These are phyloP conservation scores for Zymoseptoria brevis DNA, from an alignment of 2,329 filamentous ascomycete genomes.

Conservation along the genomic window DNA sequence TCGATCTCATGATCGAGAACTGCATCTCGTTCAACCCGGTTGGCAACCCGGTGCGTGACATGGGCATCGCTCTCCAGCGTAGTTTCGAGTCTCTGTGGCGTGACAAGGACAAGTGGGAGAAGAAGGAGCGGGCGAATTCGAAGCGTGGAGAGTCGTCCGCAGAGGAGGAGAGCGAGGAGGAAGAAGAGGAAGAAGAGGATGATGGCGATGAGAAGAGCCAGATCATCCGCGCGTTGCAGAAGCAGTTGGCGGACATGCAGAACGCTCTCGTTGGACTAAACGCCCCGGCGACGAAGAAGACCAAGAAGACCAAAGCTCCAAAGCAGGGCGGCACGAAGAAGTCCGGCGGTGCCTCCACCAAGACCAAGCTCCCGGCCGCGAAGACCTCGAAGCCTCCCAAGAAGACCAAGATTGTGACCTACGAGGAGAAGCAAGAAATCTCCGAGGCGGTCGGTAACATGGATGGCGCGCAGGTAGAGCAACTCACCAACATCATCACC, in stretches of 20 bases:
- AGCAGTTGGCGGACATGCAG: constrained; percentile 52
- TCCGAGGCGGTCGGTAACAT: constrained; percentile 53
- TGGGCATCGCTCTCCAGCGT: constrained; percentile 65
- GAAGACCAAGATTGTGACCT: constrained; percentile 60
- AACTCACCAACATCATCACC: constrained; percentile 84
- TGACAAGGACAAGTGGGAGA: constrained; percentile 73
- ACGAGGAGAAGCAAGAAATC: constrained; percentile 83
- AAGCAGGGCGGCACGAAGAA: constrained; percentile 19
- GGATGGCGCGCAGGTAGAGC: constrained; percentile 66
- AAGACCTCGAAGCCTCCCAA: constrained; percentile 41
- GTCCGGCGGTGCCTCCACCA: constrained; percentile 2
- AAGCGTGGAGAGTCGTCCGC: constrained; percentile 58
- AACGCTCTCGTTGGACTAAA: constrained; percentile 35
- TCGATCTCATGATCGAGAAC: constrained; percentile 77
- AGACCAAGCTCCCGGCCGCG: constrained; percentile 7
- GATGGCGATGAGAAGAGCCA: constrained; percentile 34
- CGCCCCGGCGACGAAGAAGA: constrained; percentile 35
- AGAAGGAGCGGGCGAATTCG: constrained; percentile 62
- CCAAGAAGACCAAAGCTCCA: constrained; percentile 18
- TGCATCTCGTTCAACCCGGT: constrained; percentile 87
- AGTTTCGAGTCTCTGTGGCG: constrained; percentile 69
- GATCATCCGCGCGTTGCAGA: constrained; percentile 62
- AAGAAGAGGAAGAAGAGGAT: constrained; percentile 51
- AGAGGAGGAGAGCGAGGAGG: constrained; percentile 64
- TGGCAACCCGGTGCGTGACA: constrained; percentile 63